A percentile compares a stretch with the other conserved stretches of the same genome.
phyloP scores from a whole-genome alignment of 257 asterid genomes.

The Solanum appendiculatum region DNA sequence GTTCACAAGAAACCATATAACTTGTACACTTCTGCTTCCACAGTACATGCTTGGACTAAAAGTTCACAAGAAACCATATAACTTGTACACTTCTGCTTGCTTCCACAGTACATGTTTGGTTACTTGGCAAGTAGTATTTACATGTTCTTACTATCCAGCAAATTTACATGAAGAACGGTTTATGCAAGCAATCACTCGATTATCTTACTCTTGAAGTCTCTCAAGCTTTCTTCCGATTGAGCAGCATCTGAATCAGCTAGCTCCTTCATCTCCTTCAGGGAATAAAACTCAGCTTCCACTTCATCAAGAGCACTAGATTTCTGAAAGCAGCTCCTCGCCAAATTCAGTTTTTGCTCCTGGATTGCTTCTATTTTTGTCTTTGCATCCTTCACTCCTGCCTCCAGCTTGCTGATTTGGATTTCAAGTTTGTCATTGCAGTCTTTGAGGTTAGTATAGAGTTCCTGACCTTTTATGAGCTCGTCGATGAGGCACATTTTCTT shows the following conservation, averaged over 20 bases:
- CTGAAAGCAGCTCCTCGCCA: background rate
- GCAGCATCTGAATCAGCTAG: background rate
- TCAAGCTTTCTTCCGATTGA: background rate
- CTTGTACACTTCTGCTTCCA: background rate
- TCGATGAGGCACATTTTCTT: background rate
- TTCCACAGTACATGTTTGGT: background rate
- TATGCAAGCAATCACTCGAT: background rate
- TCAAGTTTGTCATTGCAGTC: background rate
- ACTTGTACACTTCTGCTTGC: background rate
- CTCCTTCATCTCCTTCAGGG: background rate
- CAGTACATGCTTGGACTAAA: background rate
- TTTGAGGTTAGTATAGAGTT: background rate
- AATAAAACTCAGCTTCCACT: background rate
- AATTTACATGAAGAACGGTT: background rate
- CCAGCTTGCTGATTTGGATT: background rate
- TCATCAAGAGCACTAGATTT: background rate
- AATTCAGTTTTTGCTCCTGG: background rate
- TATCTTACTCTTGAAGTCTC: background rate
- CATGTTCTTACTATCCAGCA: background rate
- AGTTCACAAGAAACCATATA: background rate
- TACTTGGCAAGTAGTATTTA: background rate
- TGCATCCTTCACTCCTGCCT: background rate
- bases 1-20: background rate
- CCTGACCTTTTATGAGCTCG: background rate
- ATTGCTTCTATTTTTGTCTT: background rate